Evolutionary conservation across 208 protist species (phyloP), one percentile per base, ranked within the genome.

Genomic region (Wallacemonas sp.): DNA sequence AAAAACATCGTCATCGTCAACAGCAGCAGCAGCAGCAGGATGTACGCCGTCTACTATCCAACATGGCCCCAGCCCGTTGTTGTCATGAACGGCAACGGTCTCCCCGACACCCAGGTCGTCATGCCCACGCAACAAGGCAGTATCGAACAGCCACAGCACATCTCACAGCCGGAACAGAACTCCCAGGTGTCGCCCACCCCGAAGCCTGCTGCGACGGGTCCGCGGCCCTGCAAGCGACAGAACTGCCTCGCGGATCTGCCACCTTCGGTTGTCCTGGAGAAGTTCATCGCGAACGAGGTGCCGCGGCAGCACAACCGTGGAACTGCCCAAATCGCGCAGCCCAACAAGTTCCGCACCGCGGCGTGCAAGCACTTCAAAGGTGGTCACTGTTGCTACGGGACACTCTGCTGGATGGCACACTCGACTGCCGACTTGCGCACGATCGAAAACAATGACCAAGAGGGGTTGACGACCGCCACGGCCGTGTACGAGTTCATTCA

Each of bases 351-450:
- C 1, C 52, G 52, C n/a, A 58, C 52, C 4, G 52, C 26, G 23
- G 5, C 17, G 52, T 58, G 52, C 30, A 58, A 58, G 52, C 52
- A 58, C n/a, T 8, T n/a, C 30, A 5, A 19, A 23, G 8, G 14
- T 26, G 52, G 32, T 5, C 52, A 58, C 52, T 58, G 52, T n/a
- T 58, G 52, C 29, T n/a, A 43, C n/a, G 52, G 52, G 8, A 2
- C 26, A 2, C 52, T 58, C 3, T 58, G 52, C 23, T 58, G 52
- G 52, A 58, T 58, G 52, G 52, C 52, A 8, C 52, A 58, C 32
- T 19, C 52, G 29, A 5, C 26, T 0, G 29, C 6, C 6, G 52
- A 33, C 2, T 11, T 5, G 32, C 52, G 52, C 32, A 58, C 52
- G 14, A 21, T 43, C 17, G 52, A 16, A 38, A 9, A 58, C 6